Percentiles rank a stretch among this genome's conserved stretches.
Conservation (phyloP, 2,329 filamentous ascomycete species). For the Ciborinia camelliae region DNA sequence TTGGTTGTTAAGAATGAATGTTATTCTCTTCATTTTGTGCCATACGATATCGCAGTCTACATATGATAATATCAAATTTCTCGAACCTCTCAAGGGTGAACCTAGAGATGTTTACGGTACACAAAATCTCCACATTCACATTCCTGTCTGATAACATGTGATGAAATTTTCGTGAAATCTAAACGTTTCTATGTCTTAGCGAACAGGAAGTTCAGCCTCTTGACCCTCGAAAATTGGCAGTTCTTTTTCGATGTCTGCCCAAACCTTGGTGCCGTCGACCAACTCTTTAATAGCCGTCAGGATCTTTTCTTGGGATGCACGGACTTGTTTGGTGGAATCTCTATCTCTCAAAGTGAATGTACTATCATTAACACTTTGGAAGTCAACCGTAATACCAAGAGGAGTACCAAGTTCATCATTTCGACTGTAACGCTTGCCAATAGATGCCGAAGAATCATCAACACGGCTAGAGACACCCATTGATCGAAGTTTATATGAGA, state of each 20-base stretch:
- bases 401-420: conserved; percentile 96
- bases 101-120: background rate
- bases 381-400: conserved; percentile 90
- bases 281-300: conserved; percentile 61
- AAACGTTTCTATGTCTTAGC: conserved; percentile 14
- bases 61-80: background rate
- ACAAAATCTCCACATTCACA: conserved; percentile 3
- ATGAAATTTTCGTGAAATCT: background rate
- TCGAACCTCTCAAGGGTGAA: conserved; percentile 1
- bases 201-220: conserved; percentile 43
- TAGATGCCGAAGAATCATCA: conserved; percentile 86
- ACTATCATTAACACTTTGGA: conserved; percentile 86
- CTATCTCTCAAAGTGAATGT: conserved; percentile 86
- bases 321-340: conserved; percentile 87
- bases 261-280: conserved; percentile 52
- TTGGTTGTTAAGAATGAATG: background rate
- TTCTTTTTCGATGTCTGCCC: conserved; percentile 68
- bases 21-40: background rate
- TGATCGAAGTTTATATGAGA: conserved; percentile 73
- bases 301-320: conserved; percentile 77
- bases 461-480: conserved; percentile 78
- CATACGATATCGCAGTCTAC: background rate
- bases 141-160: background rate
- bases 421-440: conserved; percentile 90
- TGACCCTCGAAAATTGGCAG: conserved; percentile 84